Evolutionary conservation across 148 eudicot species (phyloP).

Genomic region (Nyssa sinensis): DNA sequence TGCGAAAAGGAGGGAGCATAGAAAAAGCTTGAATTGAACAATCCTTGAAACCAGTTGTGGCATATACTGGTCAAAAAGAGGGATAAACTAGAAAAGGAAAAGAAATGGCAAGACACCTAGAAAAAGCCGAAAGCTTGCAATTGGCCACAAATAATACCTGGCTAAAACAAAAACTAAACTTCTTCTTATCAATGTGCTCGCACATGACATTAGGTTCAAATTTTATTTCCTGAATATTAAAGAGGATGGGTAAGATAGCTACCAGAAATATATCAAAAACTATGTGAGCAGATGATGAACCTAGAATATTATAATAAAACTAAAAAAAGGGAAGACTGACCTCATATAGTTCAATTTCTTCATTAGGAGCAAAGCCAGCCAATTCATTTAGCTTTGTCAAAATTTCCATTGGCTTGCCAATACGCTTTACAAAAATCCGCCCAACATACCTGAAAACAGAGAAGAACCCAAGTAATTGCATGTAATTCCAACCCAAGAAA

Average conservation of each 20-base stretch:
- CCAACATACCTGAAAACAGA: slow-evolving; percentile 68
- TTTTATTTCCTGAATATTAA: slow-evolving; percentile 70
- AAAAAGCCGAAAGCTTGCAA: background rate
- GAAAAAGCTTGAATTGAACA: slow-evolving; percentile 13
- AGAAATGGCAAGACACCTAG: background rate
- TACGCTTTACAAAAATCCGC: slow-evolving; percentile 67
- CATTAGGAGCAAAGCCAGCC: slow-evolving; percentile 86
- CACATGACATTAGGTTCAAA: slow-evolving; percentile 95
- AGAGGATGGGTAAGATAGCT: background rate
- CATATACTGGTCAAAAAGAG: background rate
- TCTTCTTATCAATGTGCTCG: slow-evolving; percentile 68
- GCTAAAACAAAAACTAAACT: slow-evolving; percentile 60
- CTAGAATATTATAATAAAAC: background rate
- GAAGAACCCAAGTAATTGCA: background rate
- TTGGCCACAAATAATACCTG: slow-evolving; percentile 50
- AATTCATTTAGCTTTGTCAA: slow-evolving; percentile 67
- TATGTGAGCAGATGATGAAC: background rate
- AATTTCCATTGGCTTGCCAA: slow-evolving; percentile 69
- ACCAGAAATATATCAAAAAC: background rate
- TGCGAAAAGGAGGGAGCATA: slow-evolving; percentile 22
- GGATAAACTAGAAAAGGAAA: slow-evolving; percentile 37
- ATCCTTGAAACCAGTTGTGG: background rate
- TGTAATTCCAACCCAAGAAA: background rate
- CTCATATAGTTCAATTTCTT: slow-evolving; percentile 88
- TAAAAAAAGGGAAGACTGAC: slow-evolving; percentile 31